Evolutionary conservation across 108 stramenopile genomes (phyloP), one percentile per base, ranked within the genome.

Genomic region (Fistulifera solaris): DNA sequence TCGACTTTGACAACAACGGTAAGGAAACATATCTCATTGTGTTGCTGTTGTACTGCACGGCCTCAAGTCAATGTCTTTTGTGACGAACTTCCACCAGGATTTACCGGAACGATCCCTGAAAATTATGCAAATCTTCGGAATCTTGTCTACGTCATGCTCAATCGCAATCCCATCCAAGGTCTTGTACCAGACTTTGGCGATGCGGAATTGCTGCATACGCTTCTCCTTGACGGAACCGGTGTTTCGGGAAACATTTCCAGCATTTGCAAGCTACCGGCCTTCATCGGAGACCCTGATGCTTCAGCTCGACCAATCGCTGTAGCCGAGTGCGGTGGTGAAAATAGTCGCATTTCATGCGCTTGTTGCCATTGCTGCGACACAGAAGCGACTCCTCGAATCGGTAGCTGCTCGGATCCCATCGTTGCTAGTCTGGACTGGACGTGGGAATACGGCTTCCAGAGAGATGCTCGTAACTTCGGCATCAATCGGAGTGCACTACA

Each of bases 271-370:
- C 21, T 45, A 11, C 44, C 44, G 44, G 3, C 19, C 21, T 35
- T 35, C 8, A 17, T 45, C 44, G 21, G 21, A 17, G 21, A 45
- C 19, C 44, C 44, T 11, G 44, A 17, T 17, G 3, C 16, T 11
- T 3, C 19, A 6, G 44, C 19, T 21, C 44, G 44, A 19, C 19
- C 16, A 6, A 19, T 19, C 21, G 44, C 21, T 11, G 44, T 45
- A 19, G 44, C 44, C 3, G 44, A 45, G 6, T 45, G 44, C 11
- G 44, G 7, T 45, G 40, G 55, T 65, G 13, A 63, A 64, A 52
- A 44, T 70, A 22, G 53, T 55, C 1, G 44, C 69, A 2, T 65
- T 70, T 45, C 49, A 59, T 17, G 53, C 63, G 14, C 61, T 27
- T 23, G 69, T 65, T 18, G 60, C 41, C 48, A 38, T 40, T n/a